Conservation (phyloP, 1,284 basidiomycete species). For the Omphalotus olearius region DNA sequence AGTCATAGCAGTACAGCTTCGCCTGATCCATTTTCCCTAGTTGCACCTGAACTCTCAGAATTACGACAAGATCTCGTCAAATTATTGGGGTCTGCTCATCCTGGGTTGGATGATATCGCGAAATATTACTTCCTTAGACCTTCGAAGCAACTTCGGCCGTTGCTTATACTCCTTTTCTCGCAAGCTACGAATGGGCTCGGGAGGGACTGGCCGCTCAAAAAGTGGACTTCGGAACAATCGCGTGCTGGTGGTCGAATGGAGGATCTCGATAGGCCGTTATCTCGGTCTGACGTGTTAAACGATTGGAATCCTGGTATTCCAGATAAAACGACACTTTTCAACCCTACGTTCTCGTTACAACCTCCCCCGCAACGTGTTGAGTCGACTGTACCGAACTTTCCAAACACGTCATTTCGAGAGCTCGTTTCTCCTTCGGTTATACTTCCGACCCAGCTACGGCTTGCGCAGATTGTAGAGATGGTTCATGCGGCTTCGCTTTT, state of each 20-base stretch:
- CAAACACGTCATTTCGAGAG: conserved; percentile 20
- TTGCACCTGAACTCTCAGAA: conserved; percentile 71
- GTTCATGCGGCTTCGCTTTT: conserved; percentile 95
- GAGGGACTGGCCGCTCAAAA: conserved; percentile 49
- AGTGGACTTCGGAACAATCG: conserved; percentile 49
- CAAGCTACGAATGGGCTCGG: conserved; percentile 84
- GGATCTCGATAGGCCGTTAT: conserved; percentile 65
- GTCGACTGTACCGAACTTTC: conserved; percentile 19
- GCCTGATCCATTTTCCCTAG: conserved; percentile 64
- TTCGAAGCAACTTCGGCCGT: conserved; percentile 78
- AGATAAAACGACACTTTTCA: conserved; percentile 50
- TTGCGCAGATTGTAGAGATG: conserved; percentile 98
- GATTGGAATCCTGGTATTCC: conserved; percentile 84
- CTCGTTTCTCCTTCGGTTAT: conserved; percentile 33
- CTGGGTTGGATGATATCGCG: conserved; percentile 80
- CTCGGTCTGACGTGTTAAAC: conserved; percentile 71
- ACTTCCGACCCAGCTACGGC: conserved; percentile 85
- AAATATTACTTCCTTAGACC: conserved; percentile 82
- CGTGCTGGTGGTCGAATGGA: conserved; percentile 45
- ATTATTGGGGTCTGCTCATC: conserved; percentile 87
- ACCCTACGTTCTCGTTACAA: conserved; percentile 36
- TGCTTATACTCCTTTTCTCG: conserved; percentile 77
- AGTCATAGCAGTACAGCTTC: conserved; percentile 10
- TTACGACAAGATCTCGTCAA: conserved; percentile 75
- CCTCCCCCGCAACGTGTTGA: conserved; percentile 22